Evolutionary conservation across 805 yeast species (phyloP).

Genomic region (Monosporozyma aerobia): DNA sequence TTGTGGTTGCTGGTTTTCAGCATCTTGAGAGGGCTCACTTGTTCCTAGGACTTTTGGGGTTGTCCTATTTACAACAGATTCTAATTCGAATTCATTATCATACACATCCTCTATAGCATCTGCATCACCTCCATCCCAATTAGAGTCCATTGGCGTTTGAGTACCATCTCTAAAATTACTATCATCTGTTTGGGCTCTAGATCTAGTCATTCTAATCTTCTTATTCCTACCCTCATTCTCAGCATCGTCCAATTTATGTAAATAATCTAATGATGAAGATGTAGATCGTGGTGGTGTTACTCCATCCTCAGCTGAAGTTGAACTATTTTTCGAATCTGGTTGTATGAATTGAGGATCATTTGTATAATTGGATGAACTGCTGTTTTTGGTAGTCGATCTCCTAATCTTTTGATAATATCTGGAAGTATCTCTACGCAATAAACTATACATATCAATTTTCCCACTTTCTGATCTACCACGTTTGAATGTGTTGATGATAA

Average conservation of each 20-base stretch:
- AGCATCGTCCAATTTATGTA: not conserved
- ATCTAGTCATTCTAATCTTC: not conserved
- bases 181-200: not conserved
- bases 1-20: not conserved
- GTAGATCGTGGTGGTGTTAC: not conserved
- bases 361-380: not conserved
- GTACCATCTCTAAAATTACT: not conserved
- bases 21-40: not conserved
- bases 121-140: not conserved
- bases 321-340: not conserved
- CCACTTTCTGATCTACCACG: slow-evolving; percentile 29
- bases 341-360: not conserved
- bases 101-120: not conserved
- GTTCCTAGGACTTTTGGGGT: too few relatives aligned
- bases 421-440: slow-evolving; percentile 22
- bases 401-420: slow-evolving; percentile 21
- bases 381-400: slow-evolving; percentile 2
- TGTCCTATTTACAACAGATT: not conserved
- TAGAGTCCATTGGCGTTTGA: not conserved
- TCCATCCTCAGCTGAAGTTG: not conserved
- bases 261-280: not conserved
- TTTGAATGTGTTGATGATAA: slow-evolving; percentile 20
- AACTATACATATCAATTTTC: slow-evolving; percentile 21
- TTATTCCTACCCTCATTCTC: not conserved
- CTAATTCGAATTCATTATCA: not conserved